Percentiles rank a stretch among this genome's conserved stretches.
phyloP scores from a whole-genome alignment of 495 filamentous ascomycete genomes.

The Oidiodendron maius region DNA sequence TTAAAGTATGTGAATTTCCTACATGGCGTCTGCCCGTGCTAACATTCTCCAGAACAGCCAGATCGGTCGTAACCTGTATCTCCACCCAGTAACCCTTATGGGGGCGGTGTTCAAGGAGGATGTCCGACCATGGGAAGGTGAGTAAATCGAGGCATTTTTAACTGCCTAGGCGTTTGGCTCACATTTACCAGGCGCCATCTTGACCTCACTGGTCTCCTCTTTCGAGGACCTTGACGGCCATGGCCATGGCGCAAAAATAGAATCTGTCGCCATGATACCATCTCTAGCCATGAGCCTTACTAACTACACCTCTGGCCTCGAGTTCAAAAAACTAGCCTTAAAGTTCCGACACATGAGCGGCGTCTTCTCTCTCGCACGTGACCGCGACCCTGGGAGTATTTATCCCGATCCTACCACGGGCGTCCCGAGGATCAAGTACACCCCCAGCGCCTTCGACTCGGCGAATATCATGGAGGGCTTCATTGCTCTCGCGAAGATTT shows the following conservation, averaged over 20 bases:
- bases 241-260: conserved; percentile 80
- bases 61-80: conserved; percentile 77
- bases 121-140: conserved; percentile 71
- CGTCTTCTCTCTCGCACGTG: conserved; percentile 65
- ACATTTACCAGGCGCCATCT: conserved; percentile 39
- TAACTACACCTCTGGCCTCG: conserved; percentile 57
- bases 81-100: conserved; percentile 66
- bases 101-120: conserved; percentile 60
- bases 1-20: conserved; percentile 33
- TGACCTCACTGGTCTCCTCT: conserved; percentile 70
- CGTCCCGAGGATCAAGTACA: conserved; percentile 59
- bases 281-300: conserved; percentile 32
- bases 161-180: background rate
- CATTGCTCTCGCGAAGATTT: conserved; percentile 64
- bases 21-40: conserved; percentile 6
- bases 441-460: conserved; percentile 61
- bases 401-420: conserved; percentile 68
- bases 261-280: conserved; percentile 34
- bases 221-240: conserved; percentile 78
- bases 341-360: conserved; percentile 56
- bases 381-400: conserved; percentile 67
- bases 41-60: conserved; percentile 57
- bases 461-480: conserved; percentile 66
- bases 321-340: conserved; percentile 61
- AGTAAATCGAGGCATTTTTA: background rate